Percentiles rank a stretch among this genome's conserved stretches.
Evolutionary conservation across 139 green algal species (phyloP).

Genomic region (Zygnema circumcarinatum): DNA sequence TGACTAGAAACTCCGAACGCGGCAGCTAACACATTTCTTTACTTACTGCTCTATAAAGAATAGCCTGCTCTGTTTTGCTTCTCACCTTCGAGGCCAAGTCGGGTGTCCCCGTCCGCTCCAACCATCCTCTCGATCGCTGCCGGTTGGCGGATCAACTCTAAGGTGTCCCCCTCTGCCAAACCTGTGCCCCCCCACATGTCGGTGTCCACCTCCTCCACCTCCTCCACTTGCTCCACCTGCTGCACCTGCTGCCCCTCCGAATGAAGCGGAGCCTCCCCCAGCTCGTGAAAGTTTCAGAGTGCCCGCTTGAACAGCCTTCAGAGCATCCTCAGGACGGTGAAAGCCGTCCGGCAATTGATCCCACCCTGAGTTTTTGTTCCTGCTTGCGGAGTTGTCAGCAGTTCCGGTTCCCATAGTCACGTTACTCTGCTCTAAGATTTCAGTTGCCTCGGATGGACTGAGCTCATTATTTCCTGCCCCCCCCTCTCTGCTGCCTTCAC

Average conservation of each 20-base stretch:
- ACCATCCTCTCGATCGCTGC: background rate
- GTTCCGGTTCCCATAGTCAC: too few species aligned
- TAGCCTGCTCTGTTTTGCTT: too few species aligned
- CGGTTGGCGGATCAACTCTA: background rate
- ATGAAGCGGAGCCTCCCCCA: background rate
- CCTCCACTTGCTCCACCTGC: background rate
- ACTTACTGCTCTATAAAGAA: too few species aligned
- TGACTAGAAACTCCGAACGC: too few species aligned
- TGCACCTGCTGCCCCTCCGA: background rate
- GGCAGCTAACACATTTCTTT: too few species aligned
- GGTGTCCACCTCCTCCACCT: background rate
- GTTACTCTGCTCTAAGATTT: too few species aligned
- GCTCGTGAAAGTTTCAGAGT: background rate
- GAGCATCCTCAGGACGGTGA: background rate
- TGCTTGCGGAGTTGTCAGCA: background rate
- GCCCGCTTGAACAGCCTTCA: conserved; percentile 3
- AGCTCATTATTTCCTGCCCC: too few species aligned
- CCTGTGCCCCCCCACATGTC: background rate
- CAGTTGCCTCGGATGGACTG: too few species aligned
- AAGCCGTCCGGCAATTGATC: conserved; percentile 20
- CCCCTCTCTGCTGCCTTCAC: background rate
- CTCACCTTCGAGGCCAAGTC: background rate
- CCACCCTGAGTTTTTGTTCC: conserved; percentile 10
- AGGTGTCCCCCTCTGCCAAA: background rate
- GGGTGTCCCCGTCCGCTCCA: background rate